A percentile compares a stretch with the other conserved stretches of the same genome.
These are phyloP conservation scores for Crucibulum laeve DNA, from an alignment of 768 basidiomycete species.

Conservation along the genomic window DNA sequence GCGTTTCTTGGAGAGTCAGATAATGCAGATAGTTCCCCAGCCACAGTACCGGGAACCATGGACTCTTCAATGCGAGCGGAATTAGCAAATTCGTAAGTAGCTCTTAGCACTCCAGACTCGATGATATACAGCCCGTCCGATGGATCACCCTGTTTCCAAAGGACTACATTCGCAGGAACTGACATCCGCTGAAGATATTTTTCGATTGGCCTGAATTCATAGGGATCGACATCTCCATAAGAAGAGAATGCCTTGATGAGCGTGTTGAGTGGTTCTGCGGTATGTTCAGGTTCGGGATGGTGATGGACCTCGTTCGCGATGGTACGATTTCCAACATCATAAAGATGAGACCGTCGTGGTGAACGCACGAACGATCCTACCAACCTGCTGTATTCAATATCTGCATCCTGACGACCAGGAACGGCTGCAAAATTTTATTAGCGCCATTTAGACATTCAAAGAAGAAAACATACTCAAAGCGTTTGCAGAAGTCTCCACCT, in stretches of 20 bases:
- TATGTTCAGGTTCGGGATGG: conserved; percentile 23
- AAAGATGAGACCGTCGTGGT: conserved; percentile 63
- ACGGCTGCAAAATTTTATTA: conserved; percentile 31
- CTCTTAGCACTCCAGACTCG: conserved; percentile 80
- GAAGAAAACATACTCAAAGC: conserved; percentile 35
- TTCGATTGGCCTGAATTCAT: conserved; percentile 57
- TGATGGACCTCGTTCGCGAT: conserved; percentile 44
- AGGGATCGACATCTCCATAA: conserved; percentile 51
- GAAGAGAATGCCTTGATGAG: conserved; percentile 79
- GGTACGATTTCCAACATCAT: conserved; percentile 67
- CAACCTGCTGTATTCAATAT: conserved; percentile 38
- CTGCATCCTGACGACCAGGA: conserved; percentile 53
- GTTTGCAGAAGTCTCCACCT: conserved; percentile 40
- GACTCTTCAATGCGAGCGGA: conserved; percentile 75
- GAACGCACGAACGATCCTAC: conserved; percentile 52
- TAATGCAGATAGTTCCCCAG: conserved; percentile 86
- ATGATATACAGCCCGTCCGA: conserved; percentile 88
- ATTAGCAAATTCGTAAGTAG: conserved; percentile 74
- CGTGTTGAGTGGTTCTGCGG: conserved; percentile 66
- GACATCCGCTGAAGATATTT: conserved; percentile 68
- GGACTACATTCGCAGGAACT: conserved; percentile 49
- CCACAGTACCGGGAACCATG: conserved; percentile 91
- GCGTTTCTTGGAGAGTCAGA: conserved; percentile 80
- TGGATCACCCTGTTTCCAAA: conserved; percentile 76
- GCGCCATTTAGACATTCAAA: conserved; percentile 4